Evolutionary conservation across 768 basidiomycete species (phyloP).

Genomic region (Solioccasus polychromus): DNA sequence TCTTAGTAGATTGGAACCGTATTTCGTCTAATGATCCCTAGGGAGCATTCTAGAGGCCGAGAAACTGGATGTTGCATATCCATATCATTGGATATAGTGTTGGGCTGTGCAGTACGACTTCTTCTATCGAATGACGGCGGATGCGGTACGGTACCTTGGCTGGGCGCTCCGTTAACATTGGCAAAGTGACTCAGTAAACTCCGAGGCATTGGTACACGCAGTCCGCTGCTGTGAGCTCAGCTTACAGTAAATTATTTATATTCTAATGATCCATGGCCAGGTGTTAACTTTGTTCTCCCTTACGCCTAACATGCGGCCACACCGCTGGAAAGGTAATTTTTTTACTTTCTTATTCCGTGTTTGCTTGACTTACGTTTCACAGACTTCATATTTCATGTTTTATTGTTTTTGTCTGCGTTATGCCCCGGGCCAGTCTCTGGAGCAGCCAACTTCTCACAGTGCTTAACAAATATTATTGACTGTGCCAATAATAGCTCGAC

Average conservation of each 20-base stretch:
- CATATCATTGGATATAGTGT: too few relatives aligned
- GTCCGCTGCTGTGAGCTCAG: too few relatives aligned
- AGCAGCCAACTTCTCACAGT: slow-evolving; percentile 12
- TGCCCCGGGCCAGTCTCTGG: background rate
- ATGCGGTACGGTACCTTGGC: background rate
- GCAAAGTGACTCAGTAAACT: too few relatives aligned
- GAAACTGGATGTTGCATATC: too few relatives aligned
- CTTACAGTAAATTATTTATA: background rate
- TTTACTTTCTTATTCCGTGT: background rate
- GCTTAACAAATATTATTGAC: slow-evolving; percentile 4
- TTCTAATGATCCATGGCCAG: background rate
- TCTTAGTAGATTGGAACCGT: too few relatives aligned
- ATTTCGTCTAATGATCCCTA: too few relatives aligned
- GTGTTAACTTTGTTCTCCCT: too few relatives aligned
- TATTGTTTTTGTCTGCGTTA: background rate
- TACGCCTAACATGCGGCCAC: slow-evolving; percentile 1
- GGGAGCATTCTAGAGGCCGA: too few relatives aligned
- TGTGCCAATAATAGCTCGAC: too few relatives aligned
- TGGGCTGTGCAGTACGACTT: too few relatives aligned
- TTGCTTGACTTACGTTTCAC: background rate
- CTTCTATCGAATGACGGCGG: too few relatives aligned
- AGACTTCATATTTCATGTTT: slow-evolving; percentile 1
- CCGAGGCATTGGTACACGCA: background rate
- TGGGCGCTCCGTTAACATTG: too few relatives aligned
- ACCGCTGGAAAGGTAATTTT: slow-evolving; percentile 3